These are phyloP conservation scores for Cercophora samala DNA, from an alignment of 495 filamentous ascomycete species.

Conservation along the genomic window DNA sequence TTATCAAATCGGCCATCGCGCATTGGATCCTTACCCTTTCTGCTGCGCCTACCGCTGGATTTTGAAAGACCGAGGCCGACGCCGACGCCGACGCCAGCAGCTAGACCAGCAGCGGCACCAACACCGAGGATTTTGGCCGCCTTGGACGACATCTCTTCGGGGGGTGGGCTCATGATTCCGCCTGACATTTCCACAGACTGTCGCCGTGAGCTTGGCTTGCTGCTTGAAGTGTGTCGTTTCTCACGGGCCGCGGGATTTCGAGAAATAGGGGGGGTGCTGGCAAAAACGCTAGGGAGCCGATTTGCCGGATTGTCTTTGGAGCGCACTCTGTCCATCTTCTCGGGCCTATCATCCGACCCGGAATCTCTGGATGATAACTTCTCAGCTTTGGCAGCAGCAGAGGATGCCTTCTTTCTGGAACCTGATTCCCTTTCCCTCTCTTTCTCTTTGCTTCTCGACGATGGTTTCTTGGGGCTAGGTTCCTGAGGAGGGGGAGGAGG, in stretches of 20 bases:
- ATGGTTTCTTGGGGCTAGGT: slow-evolving; percentile 38
- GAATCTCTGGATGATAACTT: slow-evolving; percentile 39
- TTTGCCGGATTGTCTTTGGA: slow-evolving; percentile 33
- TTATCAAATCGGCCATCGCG: slow-evolving; percentile 13
- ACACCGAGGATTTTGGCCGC: slow-evolving; percentile 54
- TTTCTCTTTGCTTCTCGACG: slow-evolving; percentile 33
- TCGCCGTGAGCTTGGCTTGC: slow-evolving; percentile 47
- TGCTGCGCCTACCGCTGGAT: slow-evolving; percentile 40
- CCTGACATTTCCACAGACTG: slow-evolving; percentile 45
- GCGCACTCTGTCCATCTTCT: slow-evolving; percentile 37
- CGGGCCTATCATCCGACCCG: slow-evolving; percentile 42
- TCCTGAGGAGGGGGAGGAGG: slow-evolving; percentile 22
- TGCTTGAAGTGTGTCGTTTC: slow-evolving; percentile 37
- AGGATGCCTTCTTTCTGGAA: slow-evolving; percentile 33
- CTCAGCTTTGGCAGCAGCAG: slow-evolving; percentile 40
- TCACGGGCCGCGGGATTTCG: slow-evolving; percentile 51
- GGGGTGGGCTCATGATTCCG: slow-evolving; percentile 48
- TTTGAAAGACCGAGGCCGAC: slow-evolving; percentile 26
- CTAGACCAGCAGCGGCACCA: slow-evolving; percentile 20
- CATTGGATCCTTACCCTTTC: slow-evolving; percentile 28
- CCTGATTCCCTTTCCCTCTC: slow-evolving; percentile 28
- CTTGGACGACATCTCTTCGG: slow-evolving; percentile 50
- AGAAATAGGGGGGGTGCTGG: slow-evolving; percentile 49
- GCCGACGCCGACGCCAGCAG: slow-evolving; percentile 15
- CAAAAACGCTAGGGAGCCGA: slow-evolving; percentile 49